Conservation (phyloP, 176 grass and related monocot species). For the Avena sativa region DNA sequence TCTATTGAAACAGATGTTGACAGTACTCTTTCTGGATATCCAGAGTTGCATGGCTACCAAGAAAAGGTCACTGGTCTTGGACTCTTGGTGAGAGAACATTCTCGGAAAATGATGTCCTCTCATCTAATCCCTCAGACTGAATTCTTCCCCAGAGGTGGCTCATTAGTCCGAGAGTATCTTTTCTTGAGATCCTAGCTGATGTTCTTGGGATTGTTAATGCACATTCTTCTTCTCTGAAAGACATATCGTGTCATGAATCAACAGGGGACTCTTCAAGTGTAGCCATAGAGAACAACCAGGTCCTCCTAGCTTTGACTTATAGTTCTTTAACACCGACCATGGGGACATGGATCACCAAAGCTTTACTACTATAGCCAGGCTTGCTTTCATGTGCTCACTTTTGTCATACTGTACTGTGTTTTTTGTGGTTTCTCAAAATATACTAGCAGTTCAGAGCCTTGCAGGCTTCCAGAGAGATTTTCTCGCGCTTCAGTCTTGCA, state of each 20-base stretch:
- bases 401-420: slow-evolving; percentile 63
- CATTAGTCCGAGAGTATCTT: slow-evolving; percentile 69
- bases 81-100: slow-evolving; percentile 40
- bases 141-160: slow-evolving; percentile 81
- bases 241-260: slow-evolving; percentile 9
- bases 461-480: no score
- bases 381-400: not conserved
- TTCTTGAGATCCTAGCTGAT: slow-evolving; percentile 58
- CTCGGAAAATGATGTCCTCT: slow-evolving; percentile 59
- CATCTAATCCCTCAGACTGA: slow-evolving; percentile 38
- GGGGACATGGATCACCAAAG: slow-evolving; percentile 64
- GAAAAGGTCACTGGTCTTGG: slow-evolving; percentile 58
- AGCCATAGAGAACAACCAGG: slow-evolving; percentile 34
- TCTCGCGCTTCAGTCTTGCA: no score
- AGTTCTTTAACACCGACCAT: slow-evolving; percentile 61
- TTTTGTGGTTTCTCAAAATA: slow-evolving; percentile 42
- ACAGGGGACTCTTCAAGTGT: slow-evolving; percentile 26
- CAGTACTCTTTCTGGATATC: slow-evolving; percentile 14
- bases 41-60: slow-evolving; percentile 52
- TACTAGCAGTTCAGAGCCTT: no score
- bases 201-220: slow-evolving; percentile 54
- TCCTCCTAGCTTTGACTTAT: slow-evolving; percentile 52
- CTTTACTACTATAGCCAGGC: slow-evolving; percentile 53
- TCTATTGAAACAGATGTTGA: slow-evolving; percentile 50
- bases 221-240: slow-evolving; percentile 24